A percentile compares a stretch with the other conserved stretches of the same genome.
phyloP scores from a whole-genome alignment of 192 early-diverging fungal genomes.

The Chytriomyces sp. region DNA sequence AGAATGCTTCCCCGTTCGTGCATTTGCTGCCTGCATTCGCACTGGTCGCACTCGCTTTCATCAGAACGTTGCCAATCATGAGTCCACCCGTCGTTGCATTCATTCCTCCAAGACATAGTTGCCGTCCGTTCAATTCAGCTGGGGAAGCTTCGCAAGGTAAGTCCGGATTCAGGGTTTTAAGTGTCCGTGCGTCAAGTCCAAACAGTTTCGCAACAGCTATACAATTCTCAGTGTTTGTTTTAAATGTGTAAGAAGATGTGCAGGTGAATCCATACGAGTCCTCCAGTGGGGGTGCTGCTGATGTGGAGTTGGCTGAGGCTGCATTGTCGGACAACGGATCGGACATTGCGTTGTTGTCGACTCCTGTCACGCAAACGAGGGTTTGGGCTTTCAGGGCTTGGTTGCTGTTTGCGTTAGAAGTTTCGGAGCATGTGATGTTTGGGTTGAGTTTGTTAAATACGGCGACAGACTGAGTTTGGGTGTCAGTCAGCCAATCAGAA shows the following conservation, averaged over 20 bases:
- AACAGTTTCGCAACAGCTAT: background rate
- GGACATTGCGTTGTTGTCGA: background rate
- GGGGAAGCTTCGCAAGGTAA: background rate
- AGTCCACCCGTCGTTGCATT: background rate
- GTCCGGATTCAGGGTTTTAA: background rate
- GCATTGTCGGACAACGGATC: background rate
- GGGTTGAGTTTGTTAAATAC: background rate
- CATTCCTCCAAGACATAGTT: background rate
- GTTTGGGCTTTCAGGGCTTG: background rate
- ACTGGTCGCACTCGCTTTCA: background rate
- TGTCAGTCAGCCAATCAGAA: background rate
- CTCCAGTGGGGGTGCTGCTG: background rate
- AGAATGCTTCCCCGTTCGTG: background rate
- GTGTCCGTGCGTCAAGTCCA: background rate
- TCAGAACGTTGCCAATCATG: background rate
- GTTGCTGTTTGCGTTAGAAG: background rate
- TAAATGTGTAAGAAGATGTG: slow-evolving; percentile 3
- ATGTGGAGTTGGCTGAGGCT: background rate
- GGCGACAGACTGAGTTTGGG: background rate
- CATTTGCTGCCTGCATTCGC: background rate
- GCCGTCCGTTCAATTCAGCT: background rate
- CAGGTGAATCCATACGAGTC: background rate
- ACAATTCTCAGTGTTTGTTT: background rate
- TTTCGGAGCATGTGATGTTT: background rate
- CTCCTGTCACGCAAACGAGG: background rate